phyloP scores from a whole-genome alignment of 345 rosid species.

The Euphorbia peplus region DNA sequence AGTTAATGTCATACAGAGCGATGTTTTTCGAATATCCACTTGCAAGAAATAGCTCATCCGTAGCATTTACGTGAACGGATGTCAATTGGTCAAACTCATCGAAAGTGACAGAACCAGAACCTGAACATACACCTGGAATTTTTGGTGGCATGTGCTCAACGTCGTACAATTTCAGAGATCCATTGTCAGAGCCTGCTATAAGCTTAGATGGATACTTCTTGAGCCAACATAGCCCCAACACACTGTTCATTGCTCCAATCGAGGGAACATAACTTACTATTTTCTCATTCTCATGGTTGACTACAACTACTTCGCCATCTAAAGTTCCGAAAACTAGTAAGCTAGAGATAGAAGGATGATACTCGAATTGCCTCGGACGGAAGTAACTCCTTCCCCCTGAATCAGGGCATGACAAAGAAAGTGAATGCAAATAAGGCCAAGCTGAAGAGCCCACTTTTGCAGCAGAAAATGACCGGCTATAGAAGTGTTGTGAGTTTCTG shows the following conservation, averaged over 20 bases:
- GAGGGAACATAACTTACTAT: slow-evolving; percentile 69
- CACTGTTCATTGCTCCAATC: slow-evolving; percentile 66
- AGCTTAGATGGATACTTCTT: slow-evolving; percentile 78
- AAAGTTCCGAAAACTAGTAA: slow-evolving; percentile 88
- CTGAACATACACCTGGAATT: slow-evolving; percentile 24
- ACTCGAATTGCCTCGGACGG: slow-evolving; percentile 95
- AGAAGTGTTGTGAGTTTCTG: slow-evolving; percentile 53
- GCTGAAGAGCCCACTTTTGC: slow-evolving; percentile 82
- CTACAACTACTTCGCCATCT: slow-evolving; percentile 86
- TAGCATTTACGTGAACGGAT: slow-evolving; percentile 85
- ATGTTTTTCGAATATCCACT: slow-evolving; percentile 91
- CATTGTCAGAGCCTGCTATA: slow-evolving; percentile 94
- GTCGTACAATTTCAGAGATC: slow-evolving; percentile 76
- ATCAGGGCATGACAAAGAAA: slow-evolving; percentile 45
- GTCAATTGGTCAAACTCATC: slow-evolving; percentile 89
- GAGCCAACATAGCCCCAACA: slow-evolving; percentile 97
- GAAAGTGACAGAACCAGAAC: slow-evolving; percentile 56
- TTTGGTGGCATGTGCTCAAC: slow-evolving; percentile 46
- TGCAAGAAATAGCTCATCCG: slow-evolving; percentile 83
- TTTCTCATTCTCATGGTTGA: slow-evolving; percentile 85
- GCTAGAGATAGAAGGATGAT: slow-evolving; percentile 74
- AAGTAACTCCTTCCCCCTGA: slow-evolving; percentile 42
- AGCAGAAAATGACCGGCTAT: slow-evolving; percentile 78
- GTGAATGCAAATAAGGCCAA: slow-evolving; percentile 71
- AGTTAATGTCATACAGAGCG: slow-evolving; percentile 74